Percentiles rank a stretch among this genome's conserved stretches.
phyloP scores from a whole-genome alignment of 495 filamentous ascomycete genomes.

The Choiromyces venosus region DNA sequence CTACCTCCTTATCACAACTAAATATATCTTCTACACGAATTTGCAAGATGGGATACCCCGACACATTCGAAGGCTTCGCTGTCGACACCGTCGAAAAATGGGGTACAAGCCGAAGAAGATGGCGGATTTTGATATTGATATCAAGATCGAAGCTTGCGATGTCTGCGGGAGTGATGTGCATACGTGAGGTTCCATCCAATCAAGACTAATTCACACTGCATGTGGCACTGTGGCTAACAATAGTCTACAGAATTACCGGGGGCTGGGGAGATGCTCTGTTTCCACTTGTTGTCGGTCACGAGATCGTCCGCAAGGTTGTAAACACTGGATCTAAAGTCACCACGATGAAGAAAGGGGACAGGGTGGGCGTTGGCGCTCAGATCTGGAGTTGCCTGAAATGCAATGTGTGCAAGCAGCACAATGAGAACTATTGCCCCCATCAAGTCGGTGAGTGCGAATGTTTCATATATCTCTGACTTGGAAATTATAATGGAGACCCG shows the following conservation, averaged over 20 bases:
- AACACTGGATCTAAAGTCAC: slow-evolving; percentile 64
- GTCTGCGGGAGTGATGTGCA: slow-evolving; percentile 77
- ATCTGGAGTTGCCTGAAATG: slow-evolving; percentile 66
- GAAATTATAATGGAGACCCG: background rate
- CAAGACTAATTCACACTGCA: background rate
- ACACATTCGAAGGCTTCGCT: slow-evolving; percentile 70
- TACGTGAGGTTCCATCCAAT: slow-evolving; percentile 43
- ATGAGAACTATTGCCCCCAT: slow-evolving; percentile 76
- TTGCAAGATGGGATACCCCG: slow-evolving; percentile 67
- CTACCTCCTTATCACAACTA: too few species aligned
- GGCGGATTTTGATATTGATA: slow-evolving; percentile 67
- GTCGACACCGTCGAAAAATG: slow-evolving; percentile 57
- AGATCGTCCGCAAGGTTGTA: slow-evolving; percentile 66
- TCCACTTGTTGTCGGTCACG: slow-evolving; percentile 69
- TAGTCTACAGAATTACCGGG: slow-evolving; percentile 55
- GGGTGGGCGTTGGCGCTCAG: slow-evolving; percentile 76
- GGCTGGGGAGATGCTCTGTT: slow-evolving; percentile 68
- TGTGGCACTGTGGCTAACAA: background rate
- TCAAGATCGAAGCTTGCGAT: slow-evolving; percentile 68
- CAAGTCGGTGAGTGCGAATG: slow-evolving; percentile 44
- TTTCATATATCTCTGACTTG: background rate
- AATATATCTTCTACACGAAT: background rate
- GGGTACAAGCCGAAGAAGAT: slow-evolving; percentile 67
- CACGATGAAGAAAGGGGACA: slow-evolving; percentile 63
- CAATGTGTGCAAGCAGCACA: slow-evolving; percentile 61